Evolutionary conservation across 345 rosid genomes (phyloP), one percentile per base, ranked within the genome.

Genomic region (Eutrema japonicum): DNA sequence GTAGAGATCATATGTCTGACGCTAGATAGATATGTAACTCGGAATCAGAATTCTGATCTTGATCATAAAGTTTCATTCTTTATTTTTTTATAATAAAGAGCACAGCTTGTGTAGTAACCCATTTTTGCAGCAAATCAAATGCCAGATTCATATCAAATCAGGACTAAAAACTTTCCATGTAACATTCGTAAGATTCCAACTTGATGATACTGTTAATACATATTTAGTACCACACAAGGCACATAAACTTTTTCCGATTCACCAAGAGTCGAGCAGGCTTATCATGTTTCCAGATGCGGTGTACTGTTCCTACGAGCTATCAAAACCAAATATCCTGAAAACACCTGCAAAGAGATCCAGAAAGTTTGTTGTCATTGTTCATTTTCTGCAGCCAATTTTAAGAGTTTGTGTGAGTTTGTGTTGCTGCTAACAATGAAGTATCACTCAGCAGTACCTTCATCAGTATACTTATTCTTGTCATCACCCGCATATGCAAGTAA

Each of bases 401-500:
- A 22, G 64, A 54, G 27, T 46, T 8, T 49, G 37, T 42, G 52
- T 46, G 30, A 18, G 18, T 18, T 18, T 18, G 18, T 18, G 18
- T 18, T 18, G 54, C 38, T 16, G 49, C 61, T 33, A 47, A 66
- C 41, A 32, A 33, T 27, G 12, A 68, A 48, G n/a, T 38, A 64
- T 27, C 14, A 18, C 18, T 59, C 10, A n/a, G 10, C 26, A 50
- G 4, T 72, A 93, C 98, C 98, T 91, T 92, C 97, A 83, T 92
- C 97, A 52, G 89, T 82, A 74, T 84, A 87, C 79, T 92, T 87
- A 75, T 95, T 95, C 85, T 92, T 92, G 88, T 95, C 99, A 79
- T 95, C 97, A 29, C 99, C 99, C 16, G 99, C 98, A 75, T 83
- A 92, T 11, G 99, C 99, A 67, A 95, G 96, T 56, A 95, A 82